Evolutionary conservation across 148 eudicot genomes (phyloP), one percentile per base, ranked within the genome.

Genomic region (Cornus controversa): DNA sequence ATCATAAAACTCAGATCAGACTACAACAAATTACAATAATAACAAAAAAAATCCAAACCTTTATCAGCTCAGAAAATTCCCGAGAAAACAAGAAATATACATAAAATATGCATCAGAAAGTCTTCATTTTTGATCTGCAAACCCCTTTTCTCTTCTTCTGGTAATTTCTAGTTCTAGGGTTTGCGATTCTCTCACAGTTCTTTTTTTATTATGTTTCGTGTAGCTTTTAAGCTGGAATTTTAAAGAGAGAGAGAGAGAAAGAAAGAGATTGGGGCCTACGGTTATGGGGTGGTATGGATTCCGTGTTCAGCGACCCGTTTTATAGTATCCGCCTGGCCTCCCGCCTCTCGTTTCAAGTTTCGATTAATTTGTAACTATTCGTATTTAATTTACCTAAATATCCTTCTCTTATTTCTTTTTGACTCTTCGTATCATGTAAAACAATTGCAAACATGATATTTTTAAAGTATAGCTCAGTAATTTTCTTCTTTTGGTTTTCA

Each of bases 201-300:
- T 62, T 63, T 1, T 11, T 63, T n/a, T 34, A 27, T 45, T 47
- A 1, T 10, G n/a, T 73, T 53, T n/a, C 57, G 64, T 42, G 64
- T 20, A 11, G n/a, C 45, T 28, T 26, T 70, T 3, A 42, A 31
- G 29, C 47, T 16, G 71, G 29, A 66, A 71, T 18, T 79, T 78
- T 34, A 3, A 4, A 20, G 26, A 63, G 22, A 29, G 74, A 71
- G 68, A 67, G 74, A 67, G 71, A 71, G 53, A 58, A 71, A 64
- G 71, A 63, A 67, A 53, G 11, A 29, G 14, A 53, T 67, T 23
- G 66, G 66, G 67, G 79, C 72, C 79, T 67, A 29, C 70, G 54
- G 20, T 65, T 5, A 54, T 66, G 37, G 68, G 71, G 65, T 67
- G 81, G 81, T 67, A 29, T 60, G 47, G 70, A 66, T 54, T 42